A percentile compares a stretch with the other conserved stretches of the same genome.
Conservation (phyloP, 2,329 filamentous ascomycete species). For the Aspergillus fischeri region DNA sequence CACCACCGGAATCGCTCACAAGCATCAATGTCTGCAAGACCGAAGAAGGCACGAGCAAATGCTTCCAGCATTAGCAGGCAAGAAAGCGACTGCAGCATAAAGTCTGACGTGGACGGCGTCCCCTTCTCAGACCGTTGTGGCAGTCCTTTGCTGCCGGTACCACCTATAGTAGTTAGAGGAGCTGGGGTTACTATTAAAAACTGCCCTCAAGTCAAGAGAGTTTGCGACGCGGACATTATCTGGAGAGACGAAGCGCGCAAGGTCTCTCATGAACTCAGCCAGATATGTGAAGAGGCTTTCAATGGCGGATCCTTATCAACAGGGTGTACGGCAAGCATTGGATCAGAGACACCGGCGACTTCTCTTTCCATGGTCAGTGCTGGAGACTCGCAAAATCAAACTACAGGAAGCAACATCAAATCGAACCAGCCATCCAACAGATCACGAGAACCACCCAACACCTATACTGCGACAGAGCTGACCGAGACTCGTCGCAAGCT, state of each 20-base stretch:
- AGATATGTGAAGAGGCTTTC: conserved; percentile 90
- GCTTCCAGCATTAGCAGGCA: conserved; percentile 22
- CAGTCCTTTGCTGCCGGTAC: conserved; percentile 39
- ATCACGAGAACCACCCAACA: conserved; percentile 43
- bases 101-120: conserved; percentile 13
- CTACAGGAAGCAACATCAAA: conserved; percentile 15
- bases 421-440: conserved; percentile 42
- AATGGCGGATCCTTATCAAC: conserved; percentile 61
- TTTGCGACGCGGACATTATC: conserved; percentile 43
- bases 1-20: conserved; percentile 46
- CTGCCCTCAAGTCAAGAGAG: conserved; percentile 38
- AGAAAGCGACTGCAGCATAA: conserved; percentile 22
- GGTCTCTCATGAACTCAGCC: conserved; percentile 78
- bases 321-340: conserved; percentile 41
- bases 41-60: conserved; percentile 13
- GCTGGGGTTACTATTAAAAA: conserved; percentile 25
- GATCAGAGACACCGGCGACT: conserved; percentile 51
- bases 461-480: conserved; percentile 52
- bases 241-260: conserved; percentile 77
- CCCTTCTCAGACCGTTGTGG: conserved; percentile 24
- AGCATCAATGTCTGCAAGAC: conserved; percentile 22
- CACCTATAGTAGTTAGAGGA: conserved; percentile 34
- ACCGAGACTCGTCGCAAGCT: conserved; percentile 57
- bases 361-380: conserved; percentile 37
- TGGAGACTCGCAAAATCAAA: conserved; percentile 19